Percentiles rank a stretch among this genome's conserved stretches.
phyloP scores from a whole-genome alignment of 2,329 filamentous ascomycete species.

The Scedosporium minutisporum region DNA sequence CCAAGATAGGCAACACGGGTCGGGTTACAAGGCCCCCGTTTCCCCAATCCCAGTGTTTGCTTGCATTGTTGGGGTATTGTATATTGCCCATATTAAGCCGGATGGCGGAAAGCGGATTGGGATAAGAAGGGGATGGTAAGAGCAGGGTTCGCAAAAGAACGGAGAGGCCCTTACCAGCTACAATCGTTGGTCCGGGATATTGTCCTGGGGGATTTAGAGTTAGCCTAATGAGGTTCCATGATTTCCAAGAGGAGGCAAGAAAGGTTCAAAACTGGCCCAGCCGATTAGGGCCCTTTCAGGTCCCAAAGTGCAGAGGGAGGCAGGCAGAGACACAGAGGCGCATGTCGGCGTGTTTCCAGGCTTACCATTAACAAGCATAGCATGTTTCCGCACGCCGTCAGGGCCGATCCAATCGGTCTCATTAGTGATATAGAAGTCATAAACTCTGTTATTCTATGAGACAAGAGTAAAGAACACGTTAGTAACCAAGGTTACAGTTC shows the following conservation, averaged over 20 bases:
- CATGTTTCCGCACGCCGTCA: constrained; percentile 15
- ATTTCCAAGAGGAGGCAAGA: neutral
- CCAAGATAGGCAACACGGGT: neutral
- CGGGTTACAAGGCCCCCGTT: no score
- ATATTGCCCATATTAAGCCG: neutral
- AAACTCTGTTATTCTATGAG: constrained; percentile 11
- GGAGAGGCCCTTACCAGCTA: constrained; percentile 12
- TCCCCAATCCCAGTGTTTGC: no score
- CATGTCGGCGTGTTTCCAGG: neutral
- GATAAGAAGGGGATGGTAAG: neutral
- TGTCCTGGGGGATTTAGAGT: constrained; percentile 6
- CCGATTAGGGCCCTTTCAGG: neutral
- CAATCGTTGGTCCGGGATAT: constrained; percentile 42
- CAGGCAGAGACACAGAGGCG: neutral
- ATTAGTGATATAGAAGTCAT: constrained; percentile 18
- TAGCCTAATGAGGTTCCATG: neutral
- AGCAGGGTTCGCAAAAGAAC: no score
- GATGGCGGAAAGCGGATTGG: neutral
- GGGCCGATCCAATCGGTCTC: constrained; percentile 12
- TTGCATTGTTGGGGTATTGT: neutral
- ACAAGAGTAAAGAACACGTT: no score
- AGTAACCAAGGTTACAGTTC: no score
- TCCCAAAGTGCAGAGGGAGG: neutral
- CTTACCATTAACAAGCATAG: constrained; percentile 37
- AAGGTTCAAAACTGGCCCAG: neutral